phyloP scores from a whole-genome alignment of 768 basidiomycete species.

The Trametes cubensis region DNA sequence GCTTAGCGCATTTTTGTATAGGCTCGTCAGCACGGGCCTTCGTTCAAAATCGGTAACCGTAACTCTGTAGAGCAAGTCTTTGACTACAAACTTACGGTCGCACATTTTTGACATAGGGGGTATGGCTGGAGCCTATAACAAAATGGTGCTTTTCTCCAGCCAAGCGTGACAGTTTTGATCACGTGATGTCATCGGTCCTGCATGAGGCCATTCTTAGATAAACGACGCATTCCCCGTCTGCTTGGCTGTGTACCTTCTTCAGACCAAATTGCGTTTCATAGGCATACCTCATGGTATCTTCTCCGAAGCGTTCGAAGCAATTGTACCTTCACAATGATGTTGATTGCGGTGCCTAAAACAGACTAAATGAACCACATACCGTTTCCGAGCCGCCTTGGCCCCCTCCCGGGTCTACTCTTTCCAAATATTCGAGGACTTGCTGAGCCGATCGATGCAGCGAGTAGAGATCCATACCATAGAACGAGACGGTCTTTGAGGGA shows the following conservation, averaged over 20 bases:
- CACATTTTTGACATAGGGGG: no score
- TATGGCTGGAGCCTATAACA: no score
- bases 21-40: no score
- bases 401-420: constrained; percentile 32
- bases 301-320: constrained; percentile 33
- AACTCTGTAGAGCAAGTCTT: no score
- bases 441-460: constrained; percentile 31
- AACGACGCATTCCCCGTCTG: no score
- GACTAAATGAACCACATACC: constrained; percentile 18
- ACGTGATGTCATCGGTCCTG: no score
- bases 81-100: no score
- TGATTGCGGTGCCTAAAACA: background rate
- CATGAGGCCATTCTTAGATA: no score
- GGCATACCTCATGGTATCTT: constrained; percentile 29
- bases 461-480: constrained; percentile 36
- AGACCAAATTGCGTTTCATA: constrained; percentile 30
- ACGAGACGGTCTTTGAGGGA: constrained; percentile 25
- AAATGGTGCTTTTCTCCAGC: no score
- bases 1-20: no score
- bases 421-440: constrained; percentile 33
- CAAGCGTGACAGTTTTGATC: no score
- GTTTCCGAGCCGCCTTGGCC: constrained; percentile 30
- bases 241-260: constrained; percentile 20
- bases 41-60: no score
- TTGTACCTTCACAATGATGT: constrained; percentile 25